These are phyloP conservation scores for Sugiyamaella americana DNA, from an alignment of 805 yeast genomes.

Conservation along the genomic window DNA sequence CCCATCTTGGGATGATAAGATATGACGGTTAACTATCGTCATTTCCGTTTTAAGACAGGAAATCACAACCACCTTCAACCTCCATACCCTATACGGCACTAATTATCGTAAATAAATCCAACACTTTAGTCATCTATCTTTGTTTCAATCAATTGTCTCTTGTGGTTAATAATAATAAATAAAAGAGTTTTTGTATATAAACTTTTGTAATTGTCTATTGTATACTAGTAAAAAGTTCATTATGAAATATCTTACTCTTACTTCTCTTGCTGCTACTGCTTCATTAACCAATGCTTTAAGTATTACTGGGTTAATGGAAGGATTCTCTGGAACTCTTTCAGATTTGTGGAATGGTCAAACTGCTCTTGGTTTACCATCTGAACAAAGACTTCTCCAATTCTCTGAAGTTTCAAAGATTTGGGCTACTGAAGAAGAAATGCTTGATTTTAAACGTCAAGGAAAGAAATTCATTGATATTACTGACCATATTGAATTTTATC, in stretches of 20 bases:
- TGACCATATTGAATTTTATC: slow-evolving; percentile 28
- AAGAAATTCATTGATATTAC: slow-evolving; percentile 63
- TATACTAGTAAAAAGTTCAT: too few species aligned
- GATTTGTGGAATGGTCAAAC: not conserved
- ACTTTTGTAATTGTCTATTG: too few species aligned
- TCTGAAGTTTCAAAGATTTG: slow-evolving; percentile 11
- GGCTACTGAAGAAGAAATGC: slow-evolving; percentile 40
- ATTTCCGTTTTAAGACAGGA: too few species aligned
- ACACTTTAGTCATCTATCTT: too few species aligned
- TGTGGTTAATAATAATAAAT: too few species aligned
- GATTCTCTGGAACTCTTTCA: not conserved
- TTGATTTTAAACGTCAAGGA: slow-evolving; percentile 41
- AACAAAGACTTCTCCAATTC: slow-evolving; percentile 17
- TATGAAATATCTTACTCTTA: not conserved
- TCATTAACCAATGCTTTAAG: not conserved
- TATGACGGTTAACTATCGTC: too few species aligned
- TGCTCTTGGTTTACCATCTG: not conserved
- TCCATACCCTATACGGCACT: too few species aligned
- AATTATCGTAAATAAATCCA: too few species aligned
- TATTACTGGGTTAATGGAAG: not conserved
- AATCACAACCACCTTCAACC: too few species aligned
- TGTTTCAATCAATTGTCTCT: too few species aligned
- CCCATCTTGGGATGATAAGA: too few species aligned
- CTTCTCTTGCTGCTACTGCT: not conserved
- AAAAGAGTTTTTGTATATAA: too few species aligned